A percentile compares a stretch with the other conserved stretches of the same genome.
These are phyloP conservation scores for Jackrogersella multiformis DNA, from an alignment of 495 filamentous ascomycete genomes.

Conservation along the genomic window DNA sequence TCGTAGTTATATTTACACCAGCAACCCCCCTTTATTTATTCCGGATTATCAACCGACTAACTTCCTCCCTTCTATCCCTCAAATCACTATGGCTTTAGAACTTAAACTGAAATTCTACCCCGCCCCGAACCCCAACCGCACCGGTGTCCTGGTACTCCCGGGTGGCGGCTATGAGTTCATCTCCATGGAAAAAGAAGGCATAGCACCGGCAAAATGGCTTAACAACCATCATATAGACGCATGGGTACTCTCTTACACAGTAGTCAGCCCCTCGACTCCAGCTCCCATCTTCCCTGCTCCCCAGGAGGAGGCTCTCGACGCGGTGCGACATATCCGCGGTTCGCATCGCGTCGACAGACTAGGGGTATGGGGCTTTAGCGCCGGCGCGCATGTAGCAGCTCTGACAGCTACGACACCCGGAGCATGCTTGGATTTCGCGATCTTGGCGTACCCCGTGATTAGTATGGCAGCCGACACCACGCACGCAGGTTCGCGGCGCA, in stretches of 20 bases:
- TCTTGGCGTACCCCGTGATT: constrained; percentile 27
- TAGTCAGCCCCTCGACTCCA: neutral
- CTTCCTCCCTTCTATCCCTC: neutral
- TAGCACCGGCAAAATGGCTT: constrained; percentile 18
- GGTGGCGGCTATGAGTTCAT: constrained; percentile 25
- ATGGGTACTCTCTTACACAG: constrained; percentile 32
- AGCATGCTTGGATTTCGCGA: constrained; percentile 19
- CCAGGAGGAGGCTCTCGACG: constrained; percentile 11
- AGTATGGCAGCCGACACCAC: constrained; percentile 14
- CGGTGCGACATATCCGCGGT: constrained; percentile 9
- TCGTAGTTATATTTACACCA: no score
- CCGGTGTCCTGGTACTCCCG: constrained; percentile 20
- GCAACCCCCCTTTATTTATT: neutral
- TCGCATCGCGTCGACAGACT: constrained; percentile 14
- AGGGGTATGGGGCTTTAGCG: constrained; percentile 33
- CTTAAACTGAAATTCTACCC: constrained; percentile 26
- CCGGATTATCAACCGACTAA: neutral
- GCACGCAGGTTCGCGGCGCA: constrained; percentile 12
- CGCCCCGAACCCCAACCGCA: constrained; percentile 14
- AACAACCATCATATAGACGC: constrained; percentile 20
- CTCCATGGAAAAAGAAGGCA: constrained; percentile 15
- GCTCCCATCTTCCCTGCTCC: constrained; percentile 9
- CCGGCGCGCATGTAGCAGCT: constrained; percentile 31
- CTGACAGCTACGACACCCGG: constrained; percentile 20
- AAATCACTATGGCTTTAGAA: neutral